phyloP scores from a whole-genome alignment of 176 grass and related monocot species.

The Musa schizocarpa region DNA sequence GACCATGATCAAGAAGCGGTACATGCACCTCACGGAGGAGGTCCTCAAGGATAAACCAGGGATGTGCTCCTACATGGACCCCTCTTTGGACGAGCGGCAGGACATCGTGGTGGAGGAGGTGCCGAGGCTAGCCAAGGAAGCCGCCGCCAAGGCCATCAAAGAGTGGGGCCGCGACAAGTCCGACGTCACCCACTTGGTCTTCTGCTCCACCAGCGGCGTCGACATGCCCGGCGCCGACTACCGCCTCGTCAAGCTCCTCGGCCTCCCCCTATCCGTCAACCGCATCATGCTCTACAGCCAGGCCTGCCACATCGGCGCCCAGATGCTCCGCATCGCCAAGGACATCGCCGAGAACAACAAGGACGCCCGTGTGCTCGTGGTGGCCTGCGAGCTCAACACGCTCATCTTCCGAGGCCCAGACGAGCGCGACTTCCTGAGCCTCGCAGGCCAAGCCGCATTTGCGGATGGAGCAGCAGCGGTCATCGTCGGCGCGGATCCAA shows the following conservation, averaged over 20 bases:
- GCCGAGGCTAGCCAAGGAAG: not conserved
- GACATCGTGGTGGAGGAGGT: slow-evolving; percentile 10
- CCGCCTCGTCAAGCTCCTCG: not conserved
- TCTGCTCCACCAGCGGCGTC: not conserved
- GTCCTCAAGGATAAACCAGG: not conserved
- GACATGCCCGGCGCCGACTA: not conserved
- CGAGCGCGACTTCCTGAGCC: too few species aligned
- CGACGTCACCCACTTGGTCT: not conserved
- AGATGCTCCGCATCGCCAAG: not conserved
- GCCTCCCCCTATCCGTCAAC: not conserved
- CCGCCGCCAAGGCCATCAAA: not conserved
- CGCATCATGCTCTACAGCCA: slow-evolving; percentile 1
- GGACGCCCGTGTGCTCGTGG: not conserved
- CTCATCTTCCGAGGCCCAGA: not conserved
- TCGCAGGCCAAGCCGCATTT: too few species aligned
- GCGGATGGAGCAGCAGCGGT: too few species aligned
- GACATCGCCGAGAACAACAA: not conserved
- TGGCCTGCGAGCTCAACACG: not conserved
- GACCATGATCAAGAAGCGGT: slow-evolving; percentile 1
- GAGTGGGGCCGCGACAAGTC: not conserved
- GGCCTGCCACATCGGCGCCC: not conserved
- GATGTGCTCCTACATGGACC: not conserved
- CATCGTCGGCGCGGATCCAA: too few species aligned
- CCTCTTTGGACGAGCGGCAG: not conserved
- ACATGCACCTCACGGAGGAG: not conserved